Conservation (phyloP, 2,329 filamentous ascomycete species). For the Beauveria scarabaeidicola region DNA sequence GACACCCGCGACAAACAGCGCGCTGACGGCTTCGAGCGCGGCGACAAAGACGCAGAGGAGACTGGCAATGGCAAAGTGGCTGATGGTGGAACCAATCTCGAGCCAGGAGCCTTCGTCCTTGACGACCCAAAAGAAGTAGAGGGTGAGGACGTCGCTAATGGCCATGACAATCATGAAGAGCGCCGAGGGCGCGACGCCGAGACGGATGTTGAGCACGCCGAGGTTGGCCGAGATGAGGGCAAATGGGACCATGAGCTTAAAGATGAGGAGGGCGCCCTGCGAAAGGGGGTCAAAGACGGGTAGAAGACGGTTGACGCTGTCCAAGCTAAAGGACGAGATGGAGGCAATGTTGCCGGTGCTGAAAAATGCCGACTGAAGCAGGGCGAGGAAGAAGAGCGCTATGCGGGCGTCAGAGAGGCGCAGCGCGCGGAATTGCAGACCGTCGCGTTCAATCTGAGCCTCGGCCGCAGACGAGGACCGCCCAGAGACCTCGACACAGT, state of each 20-base stretch:
- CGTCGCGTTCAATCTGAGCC: constrained; percentile 5
- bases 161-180: constrained; percentile 94
- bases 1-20: constrained; percentile 72
- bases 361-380: constrained; percentile 94
- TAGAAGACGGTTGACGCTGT: constrained; percentile 78
- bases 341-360: constrained; percentile 94
- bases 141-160: constrained; percentile 79
- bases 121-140: constrained; percentile 97
- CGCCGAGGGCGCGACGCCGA: constrained; percentile 78
- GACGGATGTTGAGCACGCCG: constrained; percentile 78
- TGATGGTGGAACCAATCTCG: constrained; percentile 95
- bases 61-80: constrained; percentile 89
- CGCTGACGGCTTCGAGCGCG: constrained; percentile 75
- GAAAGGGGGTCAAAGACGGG: constrained; percentile 91
- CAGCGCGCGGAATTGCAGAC: constrained; percentile 50
- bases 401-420: constrained; percentile 78
- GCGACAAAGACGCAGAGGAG: constrained; percentile 85
- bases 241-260: constrained; percentile 92
- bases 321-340: constrained; percentile 84
- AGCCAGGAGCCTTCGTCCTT: constrained; percentile 95
- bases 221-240: constrained; percentile 85
- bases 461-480: constrained; percentile 4
- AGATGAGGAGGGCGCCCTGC: constrained; percentile 74
- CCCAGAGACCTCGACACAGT: constrained; percentile 44
- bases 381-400: constrained; percentile 87